Evolutionary conservation across 257 asterid species (phyloP), one percentile per base, ranked within the genome.

Genomic region (Vinca minor): DNA sequence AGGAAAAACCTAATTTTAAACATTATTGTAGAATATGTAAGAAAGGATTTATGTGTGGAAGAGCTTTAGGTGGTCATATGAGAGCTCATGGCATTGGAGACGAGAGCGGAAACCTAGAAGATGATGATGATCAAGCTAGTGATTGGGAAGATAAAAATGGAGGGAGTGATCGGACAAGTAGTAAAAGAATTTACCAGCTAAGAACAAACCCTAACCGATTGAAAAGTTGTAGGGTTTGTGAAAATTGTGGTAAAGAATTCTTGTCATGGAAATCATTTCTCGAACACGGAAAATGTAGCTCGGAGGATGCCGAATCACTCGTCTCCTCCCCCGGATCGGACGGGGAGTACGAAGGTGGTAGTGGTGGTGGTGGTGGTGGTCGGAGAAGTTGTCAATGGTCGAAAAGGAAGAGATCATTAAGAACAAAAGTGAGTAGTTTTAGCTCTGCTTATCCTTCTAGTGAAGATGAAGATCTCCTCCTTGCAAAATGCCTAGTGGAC

Each of bases 11-110:
- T 3, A 67, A 18, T 25, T 89, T 84, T 56, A 89, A 89, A 75
- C 89, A 92, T 68, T 84, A 85, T 69, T 92, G 97, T 66, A 77
- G 88, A 70, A 90, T 89, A 58, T 92, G 98, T 74, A 92, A 87
- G 83, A 92, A 87, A 73, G 98, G 95, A 4, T 92, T 92, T 62
- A 81, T 89, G 91, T 92, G 97, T 62, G 97, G 98, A 13, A 66
- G 97, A 52, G 98, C 95, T 34, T 86, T 92, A 34, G 97, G 97
- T 21, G 96, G 96, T 46, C 97, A 89, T 73, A 92, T 92, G 98
- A 79, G 98, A 66, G 96, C 98, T 47, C 98, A 92, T 62, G 98
- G 94, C 0, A 84, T 84, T 14, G 92, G 94, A 4, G 88, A 91
- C 59, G 96, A 85, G 14, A 73, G 62, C 35, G 82, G 71, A 36